Conservation (phyloP, 768 basidiomycete species). For the Bullera alba region DNA sequence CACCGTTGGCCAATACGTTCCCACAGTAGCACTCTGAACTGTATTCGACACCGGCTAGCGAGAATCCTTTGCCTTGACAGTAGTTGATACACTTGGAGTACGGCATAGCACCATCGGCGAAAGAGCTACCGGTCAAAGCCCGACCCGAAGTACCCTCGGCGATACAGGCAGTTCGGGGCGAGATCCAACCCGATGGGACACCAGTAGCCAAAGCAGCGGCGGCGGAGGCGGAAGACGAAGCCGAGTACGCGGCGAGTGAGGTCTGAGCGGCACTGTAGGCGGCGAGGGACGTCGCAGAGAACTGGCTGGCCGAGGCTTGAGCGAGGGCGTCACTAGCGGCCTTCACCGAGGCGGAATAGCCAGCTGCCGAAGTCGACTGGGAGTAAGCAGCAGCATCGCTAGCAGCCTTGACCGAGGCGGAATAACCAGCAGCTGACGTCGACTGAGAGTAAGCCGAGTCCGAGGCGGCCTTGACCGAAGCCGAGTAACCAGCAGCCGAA, state of each 20-base stretch:
- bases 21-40: conserved; percentile 44
- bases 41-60: conserved; percentile 43
- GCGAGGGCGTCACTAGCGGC: neutral
- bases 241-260: no score
- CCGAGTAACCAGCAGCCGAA: neutral
- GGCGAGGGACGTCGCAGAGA: no score
- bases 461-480: neutral
- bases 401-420: no score
- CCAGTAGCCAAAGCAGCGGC: no score
- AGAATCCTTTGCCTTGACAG: conserved; percentile 27
- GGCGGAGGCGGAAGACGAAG: no score
- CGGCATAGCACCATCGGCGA: conserved; percentile 38
- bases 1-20: conserved; percentile 36
- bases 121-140: conserved; percentile 33
- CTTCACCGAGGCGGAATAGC: neutral
- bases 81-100: conserved; percentile 25
- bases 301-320: no score
- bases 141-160: conserved; percentile 39
- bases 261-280: no score
- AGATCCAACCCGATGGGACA: no score
- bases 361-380: neutral
- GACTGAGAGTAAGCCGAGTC: neutral
- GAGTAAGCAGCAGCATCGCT: no score
- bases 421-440: neutral
- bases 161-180: conserved; percentile 41